Conservation (phyloP, 73 alveolate species). For the Breviolum minutum region DNA sequence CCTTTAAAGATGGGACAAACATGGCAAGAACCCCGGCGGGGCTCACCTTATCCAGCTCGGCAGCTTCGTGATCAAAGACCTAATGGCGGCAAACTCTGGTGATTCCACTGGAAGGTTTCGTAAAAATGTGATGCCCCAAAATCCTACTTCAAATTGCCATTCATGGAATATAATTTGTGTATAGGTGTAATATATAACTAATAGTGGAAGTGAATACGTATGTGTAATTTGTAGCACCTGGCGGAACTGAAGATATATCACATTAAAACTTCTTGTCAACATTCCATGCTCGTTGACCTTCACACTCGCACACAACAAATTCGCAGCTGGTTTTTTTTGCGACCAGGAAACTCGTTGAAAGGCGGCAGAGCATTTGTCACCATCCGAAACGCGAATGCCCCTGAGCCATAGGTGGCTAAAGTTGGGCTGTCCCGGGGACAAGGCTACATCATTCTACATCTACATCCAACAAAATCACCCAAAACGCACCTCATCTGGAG, state of each 20-base stretch:
- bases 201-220: too few relatives aligned
- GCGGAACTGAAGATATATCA: too few relatives aligned
- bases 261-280: too few relatives aligned
- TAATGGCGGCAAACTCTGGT: not conserved
- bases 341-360: conserved; percentile 64
- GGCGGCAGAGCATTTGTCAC: conserved; percentile 72
- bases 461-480: not conserved
- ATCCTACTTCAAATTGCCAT: too few relatives aligned
- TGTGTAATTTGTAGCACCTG: too few relatives aligned
- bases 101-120: not conserved
- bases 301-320: not conserved
- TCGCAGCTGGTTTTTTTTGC: not conserved
- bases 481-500: conserved; percentile 21
- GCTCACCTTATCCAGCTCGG: conserved; percentile 93
- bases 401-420: not conserved
- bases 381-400: conserved; percentile 76
- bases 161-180: too few relatives aligned
- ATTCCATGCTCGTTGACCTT: too few relatives aligned
- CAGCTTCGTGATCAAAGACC: conserved; percentile 83
- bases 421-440: not conserved
- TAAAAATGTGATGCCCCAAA: too few relatives aligned
- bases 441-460: not conserved
- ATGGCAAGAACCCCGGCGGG: too few relatives aligned
- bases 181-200: too few relatives aligned
- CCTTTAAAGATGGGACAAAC: too few relatives aligned